Evolutionary conservation across 208 protist genomes (phyloP), one percentile per base, ranked within the genome.

Genomic region (Wallacemonas sp.): DNA sequence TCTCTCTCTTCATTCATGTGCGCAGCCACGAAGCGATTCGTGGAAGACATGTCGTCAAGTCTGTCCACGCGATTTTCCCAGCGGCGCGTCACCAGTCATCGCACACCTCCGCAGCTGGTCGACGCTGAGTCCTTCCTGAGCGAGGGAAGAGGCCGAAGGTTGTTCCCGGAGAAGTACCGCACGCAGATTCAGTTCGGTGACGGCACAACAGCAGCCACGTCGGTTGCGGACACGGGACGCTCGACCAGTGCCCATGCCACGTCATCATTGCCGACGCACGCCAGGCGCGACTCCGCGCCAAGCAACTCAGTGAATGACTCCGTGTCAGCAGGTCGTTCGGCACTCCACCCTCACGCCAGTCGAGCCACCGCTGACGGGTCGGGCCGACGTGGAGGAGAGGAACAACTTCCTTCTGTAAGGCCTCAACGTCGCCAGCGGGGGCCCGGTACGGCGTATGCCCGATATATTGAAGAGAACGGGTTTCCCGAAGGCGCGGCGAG

Each of bases 391-490:
- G n/a, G n/a, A n/a, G n/a, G n/a, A n/a, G n/a, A n/a, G n/a, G n/a
- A n/a, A n/a, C n/a, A n/a, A n/a, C n/a, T n/a, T 41, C 10, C 37
- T 15, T 41, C 12, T 15, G 19, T 6, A 3, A 38, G 6, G 5
- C 39, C 58, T 1, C 15, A 17, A 33, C 52, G 71, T 8, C 69
- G 81, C 13, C 71, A 68, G 5, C 70, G 74, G 19, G 73, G 76
- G 0, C 81, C 81, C 2, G 81, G 77, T 13, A 79, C 44, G 29
- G 60, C 66, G 8, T 83, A 76, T 42, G 73, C 65, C 22, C 46
- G 44, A 1, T 63, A 63, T 44, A 73, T 87, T 30, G 77, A 77
- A 45, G 48, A 44, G 39, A 32, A 79, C 36, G 81, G 81, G 9
- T 87, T 87, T 58, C 77, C 81, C 0, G 36, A 66, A 26, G 66